Evolutionary conservation across 2,329 filamentous ascomycete genomes (phyloP).

Genomic region (Nothomitra cinnamomea): DNA sequence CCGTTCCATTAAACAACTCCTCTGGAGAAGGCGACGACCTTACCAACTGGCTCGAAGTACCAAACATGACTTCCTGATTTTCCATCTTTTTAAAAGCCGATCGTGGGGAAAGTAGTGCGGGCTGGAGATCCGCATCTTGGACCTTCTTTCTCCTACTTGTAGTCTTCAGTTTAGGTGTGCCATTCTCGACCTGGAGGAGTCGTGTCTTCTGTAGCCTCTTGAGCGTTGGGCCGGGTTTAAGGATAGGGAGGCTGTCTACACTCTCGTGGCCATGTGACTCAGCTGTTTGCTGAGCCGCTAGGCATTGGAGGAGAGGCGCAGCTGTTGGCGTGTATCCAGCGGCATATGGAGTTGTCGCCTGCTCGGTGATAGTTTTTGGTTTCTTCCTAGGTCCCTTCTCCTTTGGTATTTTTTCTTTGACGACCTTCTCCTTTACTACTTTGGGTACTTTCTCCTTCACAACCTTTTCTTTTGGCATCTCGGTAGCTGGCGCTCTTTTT

Average conservation of each 20-base stretch:
- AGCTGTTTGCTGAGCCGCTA: slow-evolving; percentile 18
- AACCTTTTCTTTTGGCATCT: background rate
- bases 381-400: slow-evolving; percentile 47
- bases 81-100: slow-evolving; percentile 49
- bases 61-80: slow-evolving; percentile 65
- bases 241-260: slow-evolving; percentile 7
- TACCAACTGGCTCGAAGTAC: slow-evolving; percentile 69
- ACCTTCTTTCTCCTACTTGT: slow-evolving; percentile 25
- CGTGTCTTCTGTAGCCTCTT: slow-evolving; percentile 8
- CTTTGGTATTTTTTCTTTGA: background rate
- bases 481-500: background rate
- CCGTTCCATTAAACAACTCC: too few species aligned
- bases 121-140: slow-evolving; percentile 23
- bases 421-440: background rate
- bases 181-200: slow-evolving; percentile 3
- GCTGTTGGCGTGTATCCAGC: slow-evolving; percentile 20
- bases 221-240: slow-evolving; percentile 11
- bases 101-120: slow-evolving; percentile 47
- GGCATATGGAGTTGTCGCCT: slow-evolving; percentile 56
- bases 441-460: background rate
- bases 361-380: slow-evolving; percentile 57
- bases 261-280: background rate
- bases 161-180: slow-evolving; percentile 11
- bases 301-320: slow-evolving; percentile 31
- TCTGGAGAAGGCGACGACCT: slow-evolving; percentile 40